These are phyloP conservation scores for Phialophora verrucosa DNA, from an alignment of 2,329 filamentous ascomycete genomes.

Conservation along the genomic window DNA sequence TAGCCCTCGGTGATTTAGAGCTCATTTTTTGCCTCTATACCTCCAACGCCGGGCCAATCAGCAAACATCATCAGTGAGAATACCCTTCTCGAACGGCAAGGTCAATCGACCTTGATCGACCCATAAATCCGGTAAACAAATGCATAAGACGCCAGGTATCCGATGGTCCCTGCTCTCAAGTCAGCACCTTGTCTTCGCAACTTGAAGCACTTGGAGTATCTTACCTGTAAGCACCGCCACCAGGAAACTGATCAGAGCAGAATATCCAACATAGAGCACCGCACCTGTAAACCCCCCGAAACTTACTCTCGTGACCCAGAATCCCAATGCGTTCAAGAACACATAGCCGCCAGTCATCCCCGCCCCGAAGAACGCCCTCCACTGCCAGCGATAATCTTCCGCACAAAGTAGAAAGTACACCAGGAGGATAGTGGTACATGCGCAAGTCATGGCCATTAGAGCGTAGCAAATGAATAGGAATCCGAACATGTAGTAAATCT, in stretches of 20 bases:
- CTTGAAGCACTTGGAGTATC: slow-evolving; percentile 43
- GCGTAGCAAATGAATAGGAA: slow-evolving; percentile 98
- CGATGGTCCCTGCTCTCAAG: slow-evolving; percentile 75
- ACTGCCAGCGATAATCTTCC: slow-evolving; percentile 99
- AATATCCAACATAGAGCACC: slow-evolving; percentile 93
- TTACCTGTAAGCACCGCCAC: slow-evolving; percentile 94
- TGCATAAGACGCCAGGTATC: slow-evolving; percentile 92
- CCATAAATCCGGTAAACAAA: slow-evolving; percentile 93
- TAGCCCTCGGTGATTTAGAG: neutral
- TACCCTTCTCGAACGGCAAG: neutral
- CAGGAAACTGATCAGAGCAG: slow-evolving; percentile 82
- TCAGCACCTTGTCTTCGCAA: neutral
- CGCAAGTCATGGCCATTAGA: slow-evolving; percentile 94
- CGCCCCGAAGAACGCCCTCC: slow-evolving; percentile 89
- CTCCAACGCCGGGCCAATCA: slow-evolving; percentile 15
- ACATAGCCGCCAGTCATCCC: slow-evolving; percentile 91
- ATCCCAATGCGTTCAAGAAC: slow-evolving; percentile 87
- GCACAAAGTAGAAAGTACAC: slow-evolving; percentile 95
- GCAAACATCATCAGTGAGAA: slow-evolving; percentile 13
- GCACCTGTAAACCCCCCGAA: slow-evolving; percentile 84
- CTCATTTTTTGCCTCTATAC: slow-evolving; percentile 6
- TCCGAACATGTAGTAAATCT: slow-evolving; percentile 99
- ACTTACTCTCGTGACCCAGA: slow-evolving; percentile 86
- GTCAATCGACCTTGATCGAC: slow-evolving; percentile 96
- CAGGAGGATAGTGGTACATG: slow-evolving; percentile 88